Conservation (phyloP, 306 rosid genomes). For the Cyamopsis tetragonoloba region DNA sequence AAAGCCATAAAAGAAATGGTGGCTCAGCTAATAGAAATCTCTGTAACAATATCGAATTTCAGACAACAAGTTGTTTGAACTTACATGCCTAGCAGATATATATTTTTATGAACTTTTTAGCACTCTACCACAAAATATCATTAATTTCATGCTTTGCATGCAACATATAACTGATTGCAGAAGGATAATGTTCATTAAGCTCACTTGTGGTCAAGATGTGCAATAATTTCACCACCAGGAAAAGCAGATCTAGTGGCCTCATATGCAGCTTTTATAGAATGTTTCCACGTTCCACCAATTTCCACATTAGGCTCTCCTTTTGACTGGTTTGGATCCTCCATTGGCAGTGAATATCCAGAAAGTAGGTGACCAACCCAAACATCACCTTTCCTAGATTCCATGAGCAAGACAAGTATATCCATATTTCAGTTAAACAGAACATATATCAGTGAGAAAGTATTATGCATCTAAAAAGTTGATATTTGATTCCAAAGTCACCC, state of each 20-base stretch:
- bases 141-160: background rate
- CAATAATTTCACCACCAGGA: slow-evolving; percentile 88
- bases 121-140: background rate
- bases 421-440: slow-evolving; percentile 2
- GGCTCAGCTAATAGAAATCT: background rate
- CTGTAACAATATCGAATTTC: background rate
- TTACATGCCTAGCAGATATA: background rate
- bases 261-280: slow-evolving; percentile 64
- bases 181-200: slow-evolving; percentile 24
- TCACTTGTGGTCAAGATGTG: slow-evolving; percentile 97
- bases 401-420: slow-evolving; percentile 17
- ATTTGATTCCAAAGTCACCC: background rate
- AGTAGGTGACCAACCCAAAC: slow-evolving; percentile 98
- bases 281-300: slow-evolving; percentile 88
- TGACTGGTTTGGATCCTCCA: slow-evolving; percentile 82
- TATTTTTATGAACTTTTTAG: background rate
- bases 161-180: background rate
- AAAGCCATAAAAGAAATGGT: background rate
- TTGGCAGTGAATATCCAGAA: slow-evolving; percentile 92
- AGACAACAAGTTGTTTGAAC: background rate
- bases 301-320: slow-evolving; percentile 42
- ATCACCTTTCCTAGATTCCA: slow-evolving; percentile 64
- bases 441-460: background rate
- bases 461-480: background rate
- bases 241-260: slow-evolving; percentile 77